Percentiles rank a stretch among this genome's conserved stretches.
Conservation (phyloP, 2,329 filamentous ascomycete genomes). For the Fusarium stilboides region DNA sequence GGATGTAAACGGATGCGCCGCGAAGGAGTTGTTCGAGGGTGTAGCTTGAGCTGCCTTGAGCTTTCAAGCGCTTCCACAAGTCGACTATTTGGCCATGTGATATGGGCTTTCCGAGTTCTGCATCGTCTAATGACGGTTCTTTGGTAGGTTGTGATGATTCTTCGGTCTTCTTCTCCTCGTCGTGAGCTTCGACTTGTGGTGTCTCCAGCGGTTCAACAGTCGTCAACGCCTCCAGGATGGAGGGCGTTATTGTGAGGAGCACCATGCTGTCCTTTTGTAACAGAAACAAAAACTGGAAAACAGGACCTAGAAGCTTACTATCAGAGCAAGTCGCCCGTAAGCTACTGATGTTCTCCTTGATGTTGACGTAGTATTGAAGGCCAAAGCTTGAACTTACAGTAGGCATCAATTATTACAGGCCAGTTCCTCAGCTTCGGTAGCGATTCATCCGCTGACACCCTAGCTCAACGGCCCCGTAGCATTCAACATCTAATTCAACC, state of each 20-base stretch:
- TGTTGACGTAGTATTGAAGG: slow-evolving; percentile 4
- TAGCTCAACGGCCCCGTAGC: slow-evolving; percentile 27
- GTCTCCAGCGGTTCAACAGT: slow-evolving; percentile 46
- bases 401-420: slow-evolving; percentile 31
- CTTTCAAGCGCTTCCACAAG: slow-evolving; percentile 69
- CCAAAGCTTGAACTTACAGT: background rate
- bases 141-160: slow-evolving; percentile 52
- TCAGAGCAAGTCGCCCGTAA: background rate
- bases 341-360: background rate
- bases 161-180: slow-evolving; percentile 38
- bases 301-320: background rate
- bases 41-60: slow-evolving; percentile 52
- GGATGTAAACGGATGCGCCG: slow-evolving; percentile 79
- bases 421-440: slow-evolving; percentile 23
- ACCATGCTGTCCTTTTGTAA: slow-evolving; percentile 70
- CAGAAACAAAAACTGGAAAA: fast-evolving
- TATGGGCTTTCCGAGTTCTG: slow-evolving; percentile 75
- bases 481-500: background rate
- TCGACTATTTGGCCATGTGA: slow-evolving; percentile 78
- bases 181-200: slow-evolving; percentile 19
- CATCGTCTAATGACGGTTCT: slow-evolving; percentile 66
- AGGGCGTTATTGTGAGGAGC: slow-evolving; percentile 80
- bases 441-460: slow-evolving; percentile 37
- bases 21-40: slow-evolving; percentile 80
- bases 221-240: slow-evolving; percentile 75